These are phyloP conservation scores for Fusarium guadeloupense DNA, from an alignment of 2,329 filamentous ascomycete genomes.

Conservation along the genomic window DNA sequence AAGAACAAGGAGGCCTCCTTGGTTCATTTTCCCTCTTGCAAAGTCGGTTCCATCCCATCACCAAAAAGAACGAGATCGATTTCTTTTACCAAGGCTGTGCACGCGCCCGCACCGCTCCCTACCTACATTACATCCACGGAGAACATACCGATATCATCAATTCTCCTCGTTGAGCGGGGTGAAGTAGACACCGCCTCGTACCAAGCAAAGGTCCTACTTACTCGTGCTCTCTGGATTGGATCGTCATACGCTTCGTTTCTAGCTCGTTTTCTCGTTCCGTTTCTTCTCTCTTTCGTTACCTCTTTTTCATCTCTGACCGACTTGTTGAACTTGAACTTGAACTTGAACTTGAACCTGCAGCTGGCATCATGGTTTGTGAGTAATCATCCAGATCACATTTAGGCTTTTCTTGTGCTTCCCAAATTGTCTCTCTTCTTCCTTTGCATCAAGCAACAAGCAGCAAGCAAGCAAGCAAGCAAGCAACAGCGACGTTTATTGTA, in stretches of 20 bases:
- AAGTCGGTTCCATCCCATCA: no score
- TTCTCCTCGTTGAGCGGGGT: conserved; percentile 12
- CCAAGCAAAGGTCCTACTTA: not conserved
- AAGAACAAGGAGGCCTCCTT: conserved; percentile 30
- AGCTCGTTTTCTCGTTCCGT: not conserved
- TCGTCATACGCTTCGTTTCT: conserved; percentile 12
- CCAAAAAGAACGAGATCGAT: conserved; percentile 11
- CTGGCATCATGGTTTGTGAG: conserved; percentile 32
- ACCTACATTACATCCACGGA: no score
- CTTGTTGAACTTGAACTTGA: not conserved
- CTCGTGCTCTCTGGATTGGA: conserved; percentile 8
- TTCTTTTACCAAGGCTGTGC: not conserved
- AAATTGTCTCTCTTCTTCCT: not conserved
- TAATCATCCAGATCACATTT: conserved; percentile 14
- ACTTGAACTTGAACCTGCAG: conserved; percentile 6
- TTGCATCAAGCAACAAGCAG: conserved; percentile 1
- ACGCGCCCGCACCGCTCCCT: conserved; percentile 4
- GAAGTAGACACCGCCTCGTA: conserved; percentile 8
- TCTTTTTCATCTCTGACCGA: conserved; percentile 1
- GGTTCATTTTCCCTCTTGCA: conserved; percentile 15
- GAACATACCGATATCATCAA: not conserved
- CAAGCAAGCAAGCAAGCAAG: not conserved
- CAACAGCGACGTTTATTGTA: not conserved
- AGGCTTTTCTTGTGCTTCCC: conserved; percentile 7
- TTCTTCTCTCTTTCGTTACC: not conserved